Percentiles rank a stretch among this genome's conserved stretches.
These are phyloP conservation scores for Acidiella bohemica DNA, from an alignment of 495 filamentous ascomycete genomes.

Conservation along the genomic window DNA sequence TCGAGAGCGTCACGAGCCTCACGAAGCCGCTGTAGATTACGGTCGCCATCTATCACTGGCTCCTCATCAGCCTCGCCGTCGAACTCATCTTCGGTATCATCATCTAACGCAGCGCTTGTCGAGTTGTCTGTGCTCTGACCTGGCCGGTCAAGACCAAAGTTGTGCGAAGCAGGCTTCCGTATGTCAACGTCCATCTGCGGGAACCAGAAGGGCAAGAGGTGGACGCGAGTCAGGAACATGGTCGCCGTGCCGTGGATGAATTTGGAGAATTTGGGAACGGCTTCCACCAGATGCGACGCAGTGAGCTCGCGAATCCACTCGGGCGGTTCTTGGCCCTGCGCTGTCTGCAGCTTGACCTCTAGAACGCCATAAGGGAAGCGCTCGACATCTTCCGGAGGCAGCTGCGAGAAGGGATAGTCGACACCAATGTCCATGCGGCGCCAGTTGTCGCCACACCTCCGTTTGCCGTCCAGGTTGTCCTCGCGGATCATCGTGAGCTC, in stretches of 20 bases:
- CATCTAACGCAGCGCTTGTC: constrained; percentile 43
- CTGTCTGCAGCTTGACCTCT: constrained; percentile 96
- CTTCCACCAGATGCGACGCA: constrained; percentile 86
- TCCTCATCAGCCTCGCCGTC: constrained; percentile 29
- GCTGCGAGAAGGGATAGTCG: constrained; percentile 83
- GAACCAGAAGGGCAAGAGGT: constrained; percentile 91
- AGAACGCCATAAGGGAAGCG: constrained; percentile 93
- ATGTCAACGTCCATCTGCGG: constrained; percentile 98
- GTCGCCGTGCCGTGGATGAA: constrained; percentile 92
- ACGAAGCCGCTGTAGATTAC: constrained; percentile 31
- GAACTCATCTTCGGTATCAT: constrained; percentile 50
- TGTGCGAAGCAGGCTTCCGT: constrained; percentile 72
- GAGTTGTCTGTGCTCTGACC: constrained; percentile 58
- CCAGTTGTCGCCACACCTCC: constrained; percentile 78
- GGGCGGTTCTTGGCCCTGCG: constrained; percentile 90
- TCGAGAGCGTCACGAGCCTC: constrained; percentile 34
- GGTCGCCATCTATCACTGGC: constrained; percentile 37
- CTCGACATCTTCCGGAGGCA: constrained; percentile 70
- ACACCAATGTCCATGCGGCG: constrained; percentile 95
- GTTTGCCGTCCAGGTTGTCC: constrained; percentile 77
- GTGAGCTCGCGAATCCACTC: constrained; percentile 91
- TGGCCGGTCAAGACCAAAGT: constrained; percentile 77
- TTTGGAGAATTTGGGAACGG: constrained; percentile 97
- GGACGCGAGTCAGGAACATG: constrained; percentile 72
- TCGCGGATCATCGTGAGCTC: constrained; percentile 90